Evolutionary conservation across 352 stramenopile species (phyloP).

Genomic region (Lagenidium giganteum): DNA sequence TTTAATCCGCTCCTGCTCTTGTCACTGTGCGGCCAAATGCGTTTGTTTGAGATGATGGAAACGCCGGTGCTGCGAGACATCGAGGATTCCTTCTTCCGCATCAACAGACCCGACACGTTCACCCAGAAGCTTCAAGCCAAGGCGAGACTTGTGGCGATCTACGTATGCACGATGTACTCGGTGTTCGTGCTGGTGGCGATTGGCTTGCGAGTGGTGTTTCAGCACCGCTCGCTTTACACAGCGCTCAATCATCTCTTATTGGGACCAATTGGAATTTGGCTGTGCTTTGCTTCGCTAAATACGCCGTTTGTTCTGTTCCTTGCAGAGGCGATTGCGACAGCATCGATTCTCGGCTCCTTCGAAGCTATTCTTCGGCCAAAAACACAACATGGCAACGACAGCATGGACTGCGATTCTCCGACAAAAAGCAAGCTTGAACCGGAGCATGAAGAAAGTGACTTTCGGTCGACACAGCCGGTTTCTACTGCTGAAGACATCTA

Average conservation of each 20-base stretch:
- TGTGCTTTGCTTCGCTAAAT: constrained; percentile 85
- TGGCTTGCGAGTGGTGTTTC: constrained; percentile 50
- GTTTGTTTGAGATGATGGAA: constrained; percentile 82
- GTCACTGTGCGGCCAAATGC: constrained; percentile 82
- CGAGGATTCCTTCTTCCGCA: constrained; percentile 70
- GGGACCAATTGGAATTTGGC: constrained; percentile 68
- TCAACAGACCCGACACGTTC: constrained; percentile 60
- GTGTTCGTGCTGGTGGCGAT: constrained; percentile 64
- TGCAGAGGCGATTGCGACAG: constrained; percentile 60
- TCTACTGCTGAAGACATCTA: constrained; percentile 64
- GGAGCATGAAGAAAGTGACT: constrained; percentile 14
- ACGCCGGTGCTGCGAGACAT: constrained; percentile 78
- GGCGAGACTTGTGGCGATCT: constrained; percentile 42
- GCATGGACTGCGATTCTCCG: not conserved
- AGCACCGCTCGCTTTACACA: constrained; percentile 61
- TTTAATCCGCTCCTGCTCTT: constrained; percentile 72
- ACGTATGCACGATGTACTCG: constrained; percentile 68
- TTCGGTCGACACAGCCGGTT: constrained; percentile 6
- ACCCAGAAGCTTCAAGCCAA: constrained; percentile 72
- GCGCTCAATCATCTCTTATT: constrained; percentile 69
- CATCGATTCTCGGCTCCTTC: constrained; percentile 74
- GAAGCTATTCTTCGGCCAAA: constrained; percentile 50
- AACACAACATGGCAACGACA: constrained; percentile 3
- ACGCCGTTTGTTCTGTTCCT: constrained; percentile 77
- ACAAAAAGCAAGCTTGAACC: constrained; percentile 3